Evolutionary conservation across 371 early-diverging fungal genomes (phyloP).

Genomic region (Rhizopus arrhizus): DNA sequence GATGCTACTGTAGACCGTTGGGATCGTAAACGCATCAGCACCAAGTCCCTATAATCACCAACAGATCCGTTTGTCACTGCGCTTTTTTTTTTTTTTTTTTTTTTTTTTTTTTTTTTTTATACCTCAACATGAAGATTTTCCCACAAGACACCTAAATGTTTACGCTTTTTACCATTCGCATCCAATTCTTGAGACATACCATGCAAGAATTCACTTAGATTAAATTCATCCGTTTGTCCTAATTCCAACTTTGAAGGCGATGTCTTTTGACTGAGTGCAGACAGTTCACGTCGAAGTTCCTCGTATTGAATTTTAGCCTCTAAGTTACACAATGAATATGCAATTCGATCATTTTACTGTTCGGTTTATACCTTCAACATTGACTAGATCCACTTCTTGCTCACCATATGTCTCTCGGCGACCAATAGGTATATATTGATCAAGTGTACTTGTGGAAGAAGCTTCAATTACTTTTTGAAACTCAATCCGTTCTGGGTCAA

Average conservation of each 20-base stretch:
- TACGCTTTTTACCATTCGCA: conserved; percentile 44
- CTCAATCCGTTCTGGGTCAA: background rate
- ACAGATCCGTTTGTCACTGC: background rate
- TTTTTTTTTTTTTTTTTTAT: background rate
- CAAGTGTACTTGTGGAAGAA: background rate
- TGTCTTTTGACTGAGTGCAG: conserved; percentile 14
- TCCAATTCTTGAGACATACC: conserved; percentile 25
- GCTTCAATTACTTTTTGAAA: background rate
- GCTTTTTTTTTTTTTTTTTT: background rate
- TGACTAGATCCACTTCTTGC: conserved; percentile 9
- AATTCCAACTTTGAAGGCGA: conserved; percentile 20
- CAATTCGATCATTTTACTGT: background rate
- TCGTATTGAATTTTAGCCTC: conserved; percentile 20
- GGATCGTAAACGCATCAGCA: conserved; percentile 44
- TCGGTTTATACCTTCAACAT: conserved; percentile 17
- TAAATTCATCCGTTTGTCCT: conserved; percentile 33
- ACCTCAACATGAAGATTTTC: conserved; percentile 43
- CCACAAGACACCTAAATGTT: conserved; percentile 52
- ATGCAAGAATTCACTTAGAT: conserved; percentile 39
- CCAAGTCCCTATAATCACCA: conserved; percentile 32
- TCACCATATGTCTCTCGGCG: conserved; percentile 12
- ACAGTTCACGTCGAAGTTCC: conserved; percentile 18
- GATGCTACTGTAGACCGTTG: conserved; percentile 27
- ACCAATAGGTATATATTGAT: background rate
- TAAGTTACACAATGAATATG: background rate